These are phyloP conservation scores for Capsicum rhomboideum DNA, from an alignment of 257 asterid species.

Conservation along the genomic window DNA sequence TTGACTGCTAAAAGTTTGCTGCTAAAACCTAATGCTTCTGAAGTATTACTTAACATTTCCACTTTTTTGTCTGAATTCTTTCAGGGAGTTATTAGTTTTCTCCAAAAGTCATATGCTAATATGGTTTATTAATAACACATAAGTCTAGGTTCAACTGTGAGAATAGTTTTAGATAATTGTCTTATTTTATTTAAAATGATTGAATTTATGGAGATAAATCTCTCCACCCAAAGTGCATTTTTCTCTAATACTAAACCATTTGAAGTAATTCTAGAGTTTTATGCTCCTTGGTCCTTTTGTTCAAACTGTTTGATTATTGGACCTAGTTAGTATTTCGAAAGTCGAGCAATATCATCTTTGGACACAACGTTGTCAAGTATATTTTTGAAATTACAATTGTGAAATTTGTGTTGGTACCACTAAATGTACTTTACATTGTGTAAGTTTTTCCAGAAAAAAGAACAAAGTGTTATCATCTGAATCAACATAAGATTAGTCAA, in stretches of 20 bases:
- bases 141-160: neutral
- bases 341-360: neutral
- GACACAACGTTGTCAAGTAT: neutral
- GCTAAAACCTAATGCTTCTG: neutral
- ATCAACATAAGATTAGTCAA: neutral
- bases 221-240: neutral
- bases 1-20: neutral
- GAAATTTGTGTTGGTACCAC: neutral
- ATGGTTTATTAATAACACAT: neutral
- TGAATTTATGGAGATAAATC: neutral
- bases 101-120: neutral
- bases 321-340: neutral
- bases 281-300: neutral
- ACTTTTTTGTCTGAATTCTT: neutral
- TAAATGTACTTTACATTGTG: neutral
- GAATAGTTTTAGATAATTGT: neutral
- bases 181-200: neutral
- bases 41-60: neutral
- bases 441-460: neutral
- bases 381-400: neutral
- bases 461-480: neutral
- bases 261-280: neutral
- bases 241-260: neutral
- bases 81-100: neutral
- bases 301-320: neutral